Percentiles rank a stretch among this genome's conserved stretches.
Evolutionary conservation across 805 yeast genomes (phyloP).

Genomic region (Candida verbasci): DNA sequence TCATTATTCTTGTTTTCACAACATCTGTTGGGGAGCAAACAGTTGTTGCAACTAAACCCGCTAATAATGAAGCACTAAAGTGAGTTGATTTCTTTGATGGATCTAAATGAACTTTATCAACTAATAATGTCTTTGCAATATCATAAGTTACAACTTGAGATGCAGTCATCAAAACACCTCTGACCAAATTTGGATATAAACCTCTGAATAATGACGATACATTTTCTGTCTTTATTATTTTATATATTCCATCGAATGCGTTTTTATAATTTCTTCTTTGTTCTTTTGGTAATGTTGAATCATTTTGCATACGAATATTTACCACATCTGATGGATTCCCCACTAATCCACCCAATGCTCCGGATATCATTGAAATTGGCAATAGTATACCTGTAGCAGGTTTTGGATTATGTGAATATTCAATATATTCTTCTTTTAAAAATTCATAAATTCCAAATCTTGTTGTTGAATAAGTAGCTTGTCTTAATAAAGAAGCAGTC

Average conservation of each 20-base stretch:
- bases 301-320: conserved; percentile 89
- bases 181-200: conserved; percentile 66
- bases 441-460: conserved; percentile 84
- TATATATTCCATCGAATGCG: conserved; percentile 70
- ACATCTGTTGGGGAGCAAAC: conserved; percentile 93
- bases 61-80: conserved; percentile 71
- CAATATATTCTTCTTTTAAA: conserved; percentile 51
- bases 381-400: conserved; percentile 59
- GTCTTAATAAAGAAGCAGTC: conserved; percentile 77
- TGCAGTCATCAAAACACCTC: conserved; percentile 87
- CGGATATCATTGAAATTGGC: conserved; percentile 81
- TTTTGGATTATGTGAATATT: conserved; percentile 34
- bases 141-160: conserved; percentile 89
- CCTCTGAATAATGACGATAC: conserved; percentile 62
- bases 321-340: conserved; percentile 90
- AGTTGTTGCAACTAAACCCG: conserved; percentile 87
- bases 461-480: conserved; percentile 83
- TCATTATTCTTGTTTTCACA: conserved; percentile 84
- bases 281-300: conserved; percentile 59
- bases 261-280: conserved; percentile 70
- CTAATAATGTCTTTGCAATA: conserved; percentile 59
- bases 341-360: conserved; percentile 77
- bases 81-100: conserved; percentile 66
- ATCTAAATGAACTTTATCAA: conserved; percentile 46
- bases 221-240: conserved; percentile 62